Base-by-base conservation (phyloP, 495 filamentous ascomycete species). In the Talaromyces wortmannii region DNA sequence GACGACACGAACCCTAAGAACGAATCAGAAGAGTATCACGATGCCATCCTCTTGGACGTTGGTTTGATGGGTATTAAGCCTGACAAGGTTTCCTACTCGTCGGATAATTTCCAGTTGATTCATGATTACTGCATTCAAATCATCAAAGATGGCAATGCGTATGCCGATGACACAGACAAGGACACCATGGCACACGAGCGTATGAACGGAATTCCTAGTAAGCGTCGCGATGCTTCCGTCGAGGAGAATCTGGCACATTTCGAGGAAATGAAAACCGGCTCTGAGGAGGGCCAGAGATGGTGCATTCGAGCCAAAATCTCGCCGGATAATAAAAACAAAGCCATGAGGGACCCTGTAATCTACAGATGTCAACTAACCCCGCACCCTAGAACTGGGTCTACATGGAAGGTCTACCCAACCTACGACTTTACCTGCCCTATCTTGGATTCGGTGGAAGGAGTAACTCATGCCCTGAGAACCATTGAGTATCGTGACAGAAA, bases 401-500 rank as follows among this genome's bases (percentile, higher is more conserved):
- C 82, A 60, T 97, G 91, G 90, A 96, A 95, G 74, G 86, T 95
- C 61, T 97, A 97, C 76, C 92, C 92, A 0, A 97, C 89, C 48
- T 97, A 97, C 67, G 92, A 96, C 69, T 94, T 96, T 63, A 87
- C 86, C 57, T 95, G 90, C 70, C 94, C 95, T 12, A 83, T 97
- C 42, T 84, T 98, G 45, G 94, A 98, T 71, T 83, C 84, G 29
- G 71, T 92, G 60, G 92, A 97, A 72, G 91, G 91, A 44, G 89
- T 97, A 50, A 97, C 94, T 11, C 94, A 97, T 66, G 94, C 94
- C 30, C 81, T 98, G 50, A 83, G 95, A 59, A 95, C 94, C 2
- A 97, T 91, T 56, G 94, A 98, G 76, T 98, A 97, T 76, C 87
- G 91, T 42, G 95, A 98, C 71, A 89, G 94, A 51, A 97, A 98